Conservation (phyloP, 345 rosid species). For the Pistacia atlantica region DNA sequence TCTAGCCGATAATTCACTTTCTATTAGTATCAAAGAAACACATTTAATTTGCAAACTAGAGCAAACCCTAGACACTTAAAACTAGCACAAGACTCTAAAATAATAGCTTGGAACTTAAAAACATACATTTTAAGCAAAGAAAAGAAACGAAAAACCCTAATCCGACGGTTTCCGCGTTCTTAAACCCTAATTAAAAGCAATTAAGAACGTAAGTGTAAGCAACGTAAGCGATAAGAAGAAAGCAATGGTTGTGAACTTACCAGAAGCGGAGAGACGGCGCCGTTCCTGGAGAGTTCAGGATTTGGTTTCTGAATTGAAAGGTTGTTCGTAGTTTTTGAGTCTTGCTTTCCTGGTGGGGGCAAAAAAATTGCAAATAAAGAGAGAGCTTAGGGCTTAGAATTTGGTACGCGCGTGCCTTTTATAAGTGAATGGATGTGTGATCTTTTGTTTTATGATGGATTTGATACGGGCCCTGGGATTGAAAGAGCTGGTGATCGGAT, state of each 20-base stretch:
- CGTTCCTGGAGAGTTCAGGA: conserved; percentile 6
- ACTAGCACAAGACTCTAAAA: background rate
- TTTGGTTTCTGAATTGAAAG: conserved; percentile 1
- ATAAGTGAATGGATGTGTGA: background rate
- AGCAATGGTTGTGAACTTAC: conserved; percentile 7
- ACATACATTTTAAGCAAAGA: background rate
- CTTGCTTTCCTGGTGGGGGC: background rate
- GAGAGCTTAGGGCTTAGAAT: background rate
- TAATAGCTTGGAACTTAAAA: background rate
- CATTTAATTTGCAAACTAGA: background rate
- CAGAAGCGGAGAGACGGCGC: background rate
- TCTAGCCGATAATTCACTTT: background rate
- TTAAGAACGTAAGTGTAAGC: background rate
- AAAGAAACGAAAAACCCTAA: conserved; percentile 12
- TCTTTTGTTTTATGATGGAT: background rate
- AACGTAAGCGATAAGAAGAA: background rate
- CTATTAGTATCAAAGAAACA: background rate
- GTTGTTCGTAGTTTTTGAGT: background rate
- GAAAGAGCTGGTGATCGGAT: background rate
- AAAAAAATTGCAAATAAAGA: background rate
- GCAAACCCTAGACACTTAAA: background rate
- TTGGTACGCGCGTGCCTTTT: background rate
- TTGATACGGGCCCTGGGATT: background rate
- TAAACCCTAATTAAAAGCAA: conserved; percentile 4
- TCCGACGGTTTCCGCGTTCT: background rate